Base-by-base conservation (phyloP, 164 flowering plant genomes). In the Dillenia turbinata region DNA sequence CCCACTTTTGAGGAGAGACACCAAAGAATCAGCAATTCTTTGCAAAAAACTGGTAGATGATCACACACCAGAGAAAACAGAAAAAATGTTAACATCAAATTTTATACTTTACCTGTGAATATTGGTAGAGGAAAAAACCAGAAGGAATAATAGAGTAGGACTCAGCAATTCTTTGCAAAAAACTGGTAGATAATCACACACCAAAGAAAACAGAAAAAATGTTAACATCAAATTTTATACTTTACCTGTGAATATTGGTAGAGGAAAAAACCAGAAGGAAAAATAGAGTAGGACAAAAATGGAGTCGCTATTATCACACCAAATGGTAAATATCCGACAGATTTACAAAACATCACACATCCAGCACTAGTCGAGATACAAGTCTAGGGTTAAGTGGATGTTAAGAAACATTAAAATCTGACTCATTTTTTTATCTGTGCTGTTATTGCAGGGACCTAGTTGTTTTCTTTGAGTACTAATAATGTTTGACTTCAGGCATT, bases 1-100 rank as follows among this genome's bases (percentile, higher is more conserved):
- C 60, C 97, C 99, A 76, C 67, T 72, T 74, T 82, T 57, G 53
- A 94, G 90, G n/a, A 94, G 90, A 63, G 60, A 56, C 13, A 71
- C 78, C 24, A 83, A 49, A 17, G 90, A 68, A 67, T 81, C 83
- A 10, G 67, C 71, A 51, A 94, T 58, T 66, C 72, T 77, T 47
- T 68, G 85, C 52, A 94, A 69, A 75, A 86, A 85, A 6, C 99
- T 91, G 80, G 59, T 51, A 67, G 56, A 52, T 12, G 56, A 49
- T 47, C 46, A 71, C 59, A 40, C 48, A 44, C 12, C 56, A 56
- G 53, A 60, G n/a, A 52, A 64, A 17, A 46, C 8, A 44, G 64
- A 45, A 46, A 45, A 52, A 14, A 66, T 58, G 52, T 19, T 4
- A 33, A 46, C 11, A 10, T 24, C 17, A 12, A 19, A 52, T 52